These are phyloP conservation scores for Amaranthus cruentus DNA, from an alignment of 148 eudicot genomes.

Conservation along the genomic window DNA sequence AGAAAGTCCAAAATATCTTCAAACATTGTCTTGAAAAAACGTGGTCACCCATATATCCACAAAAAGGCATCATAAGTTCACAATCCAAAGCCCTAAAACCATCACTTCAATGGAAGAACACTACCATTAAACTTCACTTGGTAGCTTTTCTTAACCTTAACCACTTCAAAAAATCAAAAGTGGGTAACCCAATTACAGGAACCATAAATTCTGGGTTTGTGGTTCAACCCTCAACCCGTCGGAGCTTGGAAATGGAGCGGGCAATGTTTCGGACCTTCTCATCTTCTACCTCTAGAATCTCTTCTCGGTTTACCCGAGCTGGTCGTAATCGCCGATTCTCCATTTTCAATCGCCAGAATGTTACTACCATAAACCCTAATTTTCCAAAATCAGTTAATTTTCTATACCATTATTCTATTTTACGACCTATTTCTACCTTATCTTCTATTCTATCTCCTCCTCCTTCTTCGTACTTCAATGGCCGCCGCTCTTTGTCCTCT, in stretches of 20 bases:
- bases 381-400: conserved; percentile 22
- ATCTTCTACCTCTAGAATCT: conserved; percentile 27
- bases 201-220: too few species aligned
- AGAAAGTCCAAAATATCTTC: too few species aligned
- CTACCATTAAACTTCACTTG: too few species aligned
- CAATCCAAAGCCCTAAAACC: too few species aligned
- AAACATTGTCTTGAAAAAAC: neutral
- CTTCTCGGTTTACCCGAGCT: conserved; percentile 33
- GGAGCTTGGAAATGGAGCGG: conserved; percentile 46
- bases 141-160: too few species aligned
- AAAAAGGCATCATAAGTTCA: neutral
- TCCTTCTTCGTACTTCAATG: conserved; percentile 19
- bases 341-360: conserved; percentile 26
- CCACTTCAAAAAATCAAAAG: too few species aligned
- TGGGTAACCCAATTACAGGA: too few species aligned
- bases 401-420: conserved; percentile 29
- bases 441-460: conserved; percentile 19
- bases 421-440: conserved; percentile 20
- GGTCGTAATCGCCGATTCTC: conserved; percentile 17
- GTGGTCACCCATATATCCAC: neutral
- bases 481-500: conserved; percentile 38
- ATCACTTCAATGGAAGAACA: too few species aligned
- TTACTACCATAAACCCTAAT: conserved; percentile 29
- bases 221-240: too few species aligned
- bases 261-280: conserved; percentile 54